These are phyloP conservation scores for Saccharomycopsis hybrid DNA, from an alignment of 1,139 yeast species.

Conservation along the genomic window DNA sequence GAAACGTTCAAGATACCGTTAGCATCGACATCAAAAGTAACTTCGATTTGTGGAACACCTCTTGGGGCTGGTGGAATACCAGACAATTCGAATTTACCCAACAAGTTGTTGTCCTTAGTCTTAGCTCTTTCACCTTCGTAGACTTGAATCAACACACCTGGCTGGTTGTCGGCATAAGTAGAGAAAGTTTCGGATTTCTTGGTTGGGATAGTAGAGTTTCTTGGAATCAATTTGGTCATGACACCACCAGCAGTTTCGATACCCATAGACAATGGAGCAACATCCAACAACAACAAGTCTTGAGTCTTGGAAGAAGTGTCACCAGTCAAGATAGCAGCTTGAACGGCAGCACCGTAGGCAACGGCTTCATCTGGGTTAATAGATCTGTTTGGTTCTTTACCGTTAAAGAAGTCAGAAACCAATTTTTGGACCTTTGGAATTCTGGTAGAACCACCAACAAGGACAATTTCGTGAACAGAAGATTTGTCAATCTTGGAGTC, in stretches of 20 bases:
- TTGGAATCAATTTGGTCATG: constrained; percentile 84
- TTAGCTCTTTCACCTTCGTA: constrained; percentile 93
- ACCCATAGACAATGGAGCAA: constrained; percentile 84
- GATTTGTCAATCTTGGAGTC: constrained; percentile 76
- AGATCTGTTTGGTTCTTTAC: constrained; percentile 84
- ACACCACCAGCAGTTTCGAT: constrained; percentile 96
- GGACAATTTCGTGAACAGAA: constrained; percentile 76
- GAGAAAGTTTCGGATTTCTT: constrained; percentile 89
- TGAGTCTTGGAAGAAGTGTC: constrained; percentile 70
- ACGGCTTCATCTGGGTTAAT: constrained; percentile 94
- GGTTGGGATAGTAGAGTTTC: constrained; percentile 91
- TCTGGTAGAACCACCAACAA: constrained; percentile 93
- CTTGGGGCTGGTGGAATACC: constrained; percentile 96
- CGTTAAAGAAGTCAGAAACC: constrained; percentile 81
- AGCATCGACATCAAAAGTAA: constrained; percentile 86
- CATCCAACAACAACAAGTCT: constrained; percentile 82
- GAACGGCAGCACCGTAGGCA: constrained; percentile 99
- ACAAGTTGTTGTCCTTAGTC: constrained; percentile 89
- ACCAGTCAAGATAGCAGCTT: constrained; percentile 98
- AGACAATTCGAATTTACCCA: constrained; percentile 86
- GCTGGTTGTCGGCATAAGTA: constrained; percentile 89
- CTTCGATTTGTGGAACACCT: constrained; percentile 94
- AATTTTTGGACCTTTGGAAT: constrained; percentile 89
- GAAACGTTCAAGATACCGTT: constrained; percentile 91
- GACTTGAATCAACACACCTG: constrained; percentile 89